Percentiles rank a stretch among this genome's conserved stretches.
phyloP scores from a whole-genome alignment of 306 rosid species.

The Aeschynomene evenia region DNA sequence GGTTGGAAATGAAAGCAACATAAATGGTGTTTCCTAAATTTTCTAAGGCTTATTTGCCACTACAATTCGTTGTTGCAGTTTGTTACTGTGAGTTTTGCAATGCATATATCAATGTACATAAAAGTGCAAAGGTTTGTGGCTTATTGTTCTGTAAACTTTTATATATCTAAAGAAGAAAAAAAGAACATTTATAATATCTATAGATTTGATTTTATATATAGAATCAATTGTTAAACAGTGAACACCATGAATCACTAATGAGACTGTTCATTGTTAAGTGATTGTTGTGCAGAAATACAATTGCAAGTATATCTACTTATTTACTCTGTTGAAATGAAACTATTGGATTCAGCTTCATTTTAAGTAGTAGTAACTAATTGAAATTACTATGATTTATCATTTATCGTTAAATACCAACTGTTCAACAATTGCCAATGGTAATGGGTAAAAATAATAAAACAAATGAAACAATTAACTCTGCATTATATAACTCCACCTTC shows the following conservation, averaged over 20 bases:
- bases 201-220: too few species aligned
- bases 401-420: conserved; percentile 36
- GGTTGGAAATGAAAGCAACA: not conserved
- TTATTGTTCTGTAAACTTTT: too few species aligned
- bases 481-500: conserved; percentile 34
- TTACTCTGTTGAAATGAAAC: not conserved
- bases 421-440: conserved; percentile 38
- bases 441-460: conserved; percentile 40
- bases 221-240: too few species aligned
- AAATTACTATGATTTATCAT: conserved; percentile 35
- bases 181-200: too few species aligned
- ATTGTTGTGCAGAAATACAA: not conserved
- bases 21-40: not conserved
- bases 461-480: conserved; percentile 48
- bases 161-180: too few species aligned
- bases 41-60: not conserved
- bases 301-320: not conserved
- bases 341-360: not conserved
- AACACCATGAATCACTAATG: not conserved
- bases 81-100: not conserved
- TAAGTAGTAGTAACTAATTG: conserved; percentile 1
- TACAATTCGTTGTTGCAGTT: not conserved
- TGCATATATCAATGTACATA: not conserved
- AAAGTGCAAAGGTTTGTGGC: not conserved
- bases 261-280: not conserved